Evolutionary conservation across 306 rosid genomes (phyloP), one percentile per base, ranked within the genome.

Genomic region (Quercus parvula): DNA sequence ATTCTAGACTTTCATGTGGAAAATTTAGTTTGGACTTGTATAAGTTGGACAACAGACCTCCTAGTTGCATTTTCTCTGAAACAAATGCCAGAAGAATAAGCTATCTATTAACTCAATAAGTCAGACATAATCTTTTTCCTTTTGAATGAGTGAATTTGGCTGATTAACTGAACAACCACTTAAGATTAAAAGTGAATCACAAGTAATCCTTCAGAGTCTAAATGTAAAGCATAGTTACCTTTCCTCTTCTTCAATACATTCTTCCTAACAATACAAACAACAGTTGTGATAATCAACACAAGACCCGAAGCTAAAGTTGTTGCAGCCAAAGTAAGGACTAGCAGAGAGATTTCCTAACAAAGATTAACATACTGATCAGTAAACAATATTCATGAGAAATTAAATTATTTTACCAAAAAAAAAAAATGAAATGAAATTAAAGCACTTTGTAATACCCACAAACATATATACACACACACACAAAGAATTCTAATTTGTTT

Each of bases 1-100:
- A 86, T 69, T 92, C 97, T 18, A 92, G 94, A 74, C 86, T 78
- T 77, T 92, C 97, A 63, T 92, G 90, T 7, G 91, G 49, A 81
- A 71, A 71, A 81, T 82, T 87, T 70, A 90, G 88, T 79, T 83
- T 86, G 83, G 97, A 92, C 61, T 86, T 81, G 66, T 82, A 81
- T 83, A 86, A 83, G 2, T 76, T 72, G 57, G 81, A 80, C 49
- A 84, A 28, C 75, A 92, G 82, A 74, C 84, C 70, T 58, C 94
- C 97, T 10, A 92, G 61, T 31, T 85, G 88, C 90, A 71, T 87
- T 67, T 79, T 85, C 81, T 86, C 97, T 90, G 87, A 73, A 77
- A 66, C 33, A 68, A 75, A 54, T 68, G 72, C 27, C 72, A 35
- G 72, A 62, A 28, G 15, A 35, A 24, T 68, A 35, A 19, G 72